Conservation (phyloP, 148 eudicot species). For the Chenopodium suecicum region DNA sequence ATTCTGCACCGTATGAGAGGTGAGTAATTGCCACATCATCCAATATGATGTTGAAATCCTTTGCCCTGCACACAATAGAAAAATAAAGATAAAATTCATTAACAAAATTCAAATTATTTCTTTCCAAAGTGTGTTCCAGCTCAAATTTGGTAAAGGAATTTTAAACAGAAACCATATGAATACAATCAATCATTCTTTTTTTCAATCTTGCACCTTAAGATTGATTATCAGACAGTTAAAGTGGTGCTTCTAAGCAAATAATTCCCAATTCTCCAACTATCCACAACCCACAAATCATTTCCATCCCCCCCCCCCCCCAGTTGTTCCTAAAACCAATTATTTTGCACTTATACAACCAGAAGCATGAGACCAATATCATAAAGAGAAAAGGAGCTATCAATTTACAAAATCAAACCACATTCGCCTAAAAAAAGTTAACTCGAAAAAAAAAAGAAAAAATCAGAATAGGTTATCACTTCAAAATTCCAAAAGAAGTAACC, state of each 20-base stretch:
- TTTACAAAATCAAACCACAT: neutral
- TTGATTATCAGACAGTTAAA: neutral
- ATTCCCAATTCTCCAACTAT: neutral
- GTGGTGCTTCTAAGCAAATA: neutral
- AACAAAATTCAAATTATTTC: neutral
- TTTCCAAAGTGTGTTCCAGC: neutral
- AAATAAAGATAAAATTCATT: neutral
- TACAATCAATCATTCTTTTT: neutral
- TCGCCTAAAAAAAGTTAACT: neutral
- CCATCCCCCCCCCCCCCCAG: neutral
- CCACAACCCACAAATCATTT: neutral
- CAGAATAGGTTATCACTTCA: neutral
- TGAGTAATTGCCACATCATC: conserved; percentile 90
- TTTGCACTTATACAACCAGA: neutral
- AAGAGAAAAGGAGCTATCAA: neutral
- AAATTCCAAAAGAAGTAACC: too few species aligned
- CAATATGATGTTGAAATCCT: conserved; percentile 79
- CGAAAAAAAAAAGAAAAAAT: neutral
- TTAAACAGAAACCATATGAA: neutral
- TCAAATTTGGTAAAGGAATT: neutral
- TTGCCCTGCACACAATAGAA: conserved; percentile 44
- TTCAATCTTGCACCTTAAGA: too few species aligned
- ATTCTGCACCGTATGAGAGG: conserved; percentile 85
- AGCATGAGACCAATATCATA: too few species aligned
- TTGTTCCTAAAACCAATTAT: neutral